Percentiles rank a stretch among this genome's conserved stretches.
Evolutionary conservation across 2,329 filamentous ascomycete genomes (phyloP).

Genomic region (Hirsutella rhossiliensis): DNA sequence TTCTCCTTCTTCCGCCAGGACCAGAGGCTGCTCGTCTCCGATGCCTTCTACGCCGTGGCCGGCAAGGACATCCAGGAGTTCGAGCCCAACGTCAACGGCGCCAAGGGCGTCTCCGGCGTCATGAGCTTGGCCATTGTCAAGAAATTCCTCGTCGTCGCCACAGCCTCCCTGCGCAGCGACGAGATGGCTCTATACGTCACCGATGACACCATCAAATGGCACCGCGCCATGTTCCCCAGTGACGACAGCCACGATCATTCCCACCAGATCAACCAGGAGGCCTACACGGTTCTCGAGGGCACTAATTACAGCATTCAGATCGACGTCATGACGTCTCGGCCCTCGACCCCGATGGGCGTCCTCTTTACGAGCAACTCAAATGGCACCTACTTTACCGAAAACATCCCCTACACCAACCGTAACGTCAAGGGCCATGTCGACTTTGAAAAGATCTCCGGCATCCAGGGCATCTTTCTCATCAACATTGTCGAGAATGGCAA

Average conservation of each 20-base stretch:
- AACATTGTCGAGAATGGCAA: constrained; percentile 83
- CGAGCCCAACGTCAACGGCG: constrained; percentile 66
- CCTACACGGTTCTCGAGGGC: constrained; percentile 88
- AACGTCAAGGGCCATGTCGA: constrained; percentile 67
- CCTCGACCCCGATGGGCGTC: constrained; percentile 64
- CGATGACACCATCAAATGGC: constrained; percentile 74
- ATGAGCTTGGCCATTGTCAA: constrained; percentile 76
- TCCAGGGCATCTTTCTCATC: constrained; percentile 85
- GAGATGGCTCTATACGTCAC: constrained; percentile 90
- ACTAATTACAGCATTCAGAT: constrained; percentile 98
- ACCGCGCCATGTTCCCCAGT: constrained; percentile 77
- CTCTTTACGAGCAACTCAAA: constrained; percentile 96
- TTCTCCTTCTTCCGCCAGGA: constrained; percentile 61
- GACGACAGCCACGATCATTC: constrained; percentile 67
- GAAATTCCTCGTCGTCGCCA: constrained; percentile 75
- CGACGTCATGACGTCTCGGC: constrained; percentile 66
- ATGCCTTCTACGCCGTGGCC: constrained; percentile 61
- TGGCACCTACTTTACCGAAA: constrained; percentile 88
- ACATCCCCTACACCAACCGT: constrained; percentile 85
- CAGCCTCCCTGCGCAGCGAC: constrained; percentile 64
- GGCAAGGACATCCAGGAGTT: constrained; percentile 43
- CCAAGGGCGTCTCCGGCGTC: constrained; percentile 65
- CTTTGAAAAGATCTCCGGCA: constrained; percentile 85
- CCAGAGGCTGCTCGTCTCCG: constrained; percentile 68
- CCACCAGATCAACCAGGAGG: constrained; percentile 57